Percentiles rank a stretch among this genome's conserved stretches.
phyloP scores from a whole-genome alignment of 768 basidiomycete genomes.

The Suillus subalutaceus region DNA sequence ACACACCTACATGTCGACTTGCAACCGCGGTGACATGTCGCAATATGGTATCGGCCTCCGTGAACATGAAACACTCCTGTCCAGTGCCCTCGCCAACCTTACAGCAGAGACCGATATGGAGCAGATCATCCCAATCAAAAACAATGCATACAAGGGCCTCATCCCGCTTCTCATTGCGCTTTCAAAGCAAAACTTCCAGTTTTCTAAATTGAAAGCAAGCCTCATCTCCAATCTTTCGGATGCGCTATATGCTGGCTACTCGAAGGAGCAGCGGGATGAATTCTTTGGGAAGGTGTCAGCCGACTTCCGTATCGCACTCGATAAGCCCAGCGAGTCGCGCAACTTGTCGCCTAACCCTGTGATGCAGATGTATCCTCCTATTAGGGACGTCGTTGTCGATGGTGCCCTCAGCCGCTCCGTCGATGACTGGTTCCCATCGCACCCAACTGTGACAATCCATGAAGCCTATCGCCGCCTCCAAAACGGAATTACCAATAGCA shows the following conservation, averaged over 20 bases:
- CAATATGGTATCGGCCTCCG: constrained; percentile 32
- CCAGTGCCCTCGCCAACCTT: constrained; percentile 39
- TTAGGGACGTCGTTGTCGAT: constrained; percentile 26
- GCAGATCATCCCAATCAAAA: constrained; percentile 19
- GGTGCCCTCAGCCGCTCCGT: constrained; percentile 30
- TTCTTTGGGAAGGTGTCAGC: constrained; percentile 23
- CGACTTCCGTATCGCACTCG: constrained; percentile 6
- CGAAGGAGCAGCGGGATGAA: constrained; percentile 23
- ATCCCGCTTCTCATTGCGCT: constrained; percentile 46
- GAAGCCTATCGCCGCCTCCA: constrained; percentile 55
- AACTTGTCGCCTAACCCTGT: neutral
- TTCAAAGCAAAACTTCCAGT: constrained; percentile 31
- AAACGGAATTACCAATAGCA: constrained; percentile 33
- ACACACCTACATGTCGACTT: constrained; percentile 46
- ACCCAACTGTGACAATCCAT: constrained; percentile 30
- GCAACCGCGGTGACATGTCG: constrained; percentile 29
- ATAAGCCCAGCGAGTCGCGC: neutral
- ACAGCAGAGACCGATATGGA: constrained; percentile 21
- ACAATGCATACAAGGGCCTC: constrained; percentile 43
- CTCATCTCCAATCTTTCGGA: constrained; percentile 24
- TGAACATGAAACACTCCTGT: constrained; percentile 50
- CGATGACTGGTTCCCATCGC: constrained; percentile 36
- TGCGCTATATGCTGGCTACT: constrained; percentile 23
- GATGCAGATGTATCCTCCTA: constrained; percentile 17
- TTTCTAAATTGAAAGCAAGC: constrained; percentile 30